Percentiles rank a stretch among this genome's conserved stretches.
phyloP scores from a whole-genome alignment of 2,329 filamentous ascomycete genomes.

The Fusarium sp. region DNA sequence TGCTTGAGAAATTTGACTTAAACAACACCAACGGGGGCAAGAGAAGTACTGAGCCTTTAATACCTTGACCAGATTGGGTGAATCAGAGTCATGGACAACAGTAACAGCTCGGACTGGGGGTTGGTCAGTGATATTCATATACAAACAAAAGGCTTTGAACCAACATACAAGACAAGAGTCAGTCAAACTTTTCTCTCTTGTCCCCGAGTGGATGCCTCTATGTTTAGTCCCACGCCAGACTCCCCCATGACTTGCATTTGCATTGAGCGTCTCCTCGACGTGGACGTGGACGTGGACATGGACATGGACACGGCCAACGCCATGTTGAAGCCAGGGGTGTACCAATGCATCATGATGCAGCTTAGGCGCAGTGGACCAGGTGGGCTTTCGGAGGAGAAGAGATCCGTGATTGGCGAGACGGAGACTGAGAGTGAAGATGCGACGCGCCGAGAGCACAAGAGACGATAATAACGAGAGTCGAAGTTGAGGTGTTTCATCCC shows the following conservation, averaged over 20 bases:
- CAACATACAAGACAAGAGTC: slow-evolving; percentile 2
- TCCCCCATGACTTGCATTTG: slow-evolving; percentile 31
- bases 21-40: background rate
- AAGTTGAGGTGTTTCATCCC: slow-evolving; percentile 45
- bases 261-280: slow-evolving; percentile 36
- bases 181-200: slow-evolving; percentile 15
- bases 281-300: slow-evolving; percentile 19
- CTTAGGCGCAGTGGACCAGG: slow-evolving; percentile 34
- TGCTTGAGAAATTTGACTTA: slow-evolving; percentile 4
- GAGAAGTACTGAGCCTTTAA: slow-evolving; percentile 11
- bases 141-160: slow-evolving; percentile 18
- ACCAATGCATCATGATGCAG: slow-evolving; percentile 35
- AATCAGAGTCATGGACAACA: slow-evolving; percentile 29
- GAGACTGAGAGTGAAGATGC: slow-evolving; percentile 34
- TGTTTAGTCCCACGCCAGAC: slow-evolving; percentile 37
- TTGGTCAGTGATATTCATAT: slow-evolving; percentile 31
- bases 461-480: slow-evolving; percentile 25
- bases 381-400: slow-evolving; percentile 16
- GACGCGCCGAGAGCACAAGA: slow-evolving; percentile 42
- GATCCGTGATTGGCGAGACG: slow-evolving; percentile 40
- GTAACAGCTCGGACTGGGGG: slow-evolving; percentile 13
- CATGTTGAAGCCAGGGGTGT: slow-evolving; percentile 32
- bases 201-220: slow-evolving; percentile 31
- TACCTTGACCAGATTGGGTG: slow-evolving; percentile 22
- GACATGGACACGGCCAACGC: slow-evolving; percentile 31